A percentile compares a stretch with the other conserved stretches of the same genome.
These are phyloP conservation scores for Cutaneotrichosporon sp. DNA, from an alignment of 1,284 basidiomycete genomes.

Conservation along the genomic window DNA sequence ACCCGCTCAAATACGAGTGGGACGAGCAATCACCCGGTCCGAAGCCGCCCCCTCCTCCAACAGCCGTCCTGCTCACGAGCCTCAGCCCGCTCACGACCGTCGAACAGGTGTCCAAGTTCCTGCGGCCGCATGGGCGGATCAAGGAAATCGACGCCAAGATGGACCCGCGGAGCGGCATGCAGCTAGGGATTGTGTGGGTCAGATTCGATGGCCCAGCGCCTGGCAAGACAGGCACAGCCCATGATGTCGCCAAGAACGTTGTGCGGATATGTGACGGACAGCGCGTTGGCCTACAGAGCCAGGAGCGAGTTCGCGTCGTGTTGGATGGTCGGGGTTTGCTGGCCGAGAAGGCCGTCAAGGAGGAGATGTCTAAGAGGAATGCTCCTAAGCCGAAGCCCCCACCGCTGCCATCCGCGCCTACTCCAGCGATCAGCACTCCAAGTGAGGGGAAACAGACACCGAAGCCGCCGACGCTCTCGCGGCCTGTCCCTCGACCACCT, in stretches of 20 bases:
- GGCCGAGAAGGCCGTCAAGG: conserved; percentile 51
- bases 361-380: conserved; percentile 62
- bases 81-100: conserved; percentile 71
- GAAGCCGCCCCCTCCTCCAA: conserved; percentile 65
- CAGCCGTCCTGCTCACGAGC: conserved; percentile 68
- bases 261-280: conserved; percentile 51
- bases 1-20: conserved; percentile 56
- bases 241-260: conserved; percentile 51
- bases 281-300: conserved; percentile 44
- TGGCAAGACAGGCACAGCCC: conserved; percentile 33
- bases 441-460: conserved; percentile 18
- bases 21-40: conserved; percentile 72
- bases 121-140: conserved; percentile 68
- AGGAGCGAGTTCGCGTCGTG: conserved; percentile 50
- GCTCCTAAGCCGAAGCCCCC: conserved; percentile 48
- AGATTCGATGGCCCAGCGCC: conserved; percentile 57
- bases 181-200: conserved; percentile 79
- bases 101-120: conserved; percentile 66
- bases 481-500: conserved; percentile 17
- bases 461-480: conserved; percentile 14
- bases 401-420: not conserved
- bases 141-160: conserved; percentile 73
- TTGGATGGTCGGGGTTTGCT: conserved; percentile 54
- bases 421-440: conserved; percentile 6
- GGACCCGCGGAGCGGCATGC: conserved; percentile 74